Evolutionary conservation across 176 grass and related monocot genomes (phyloP).

Genomic region (Oryza meyeriana): DNA sequence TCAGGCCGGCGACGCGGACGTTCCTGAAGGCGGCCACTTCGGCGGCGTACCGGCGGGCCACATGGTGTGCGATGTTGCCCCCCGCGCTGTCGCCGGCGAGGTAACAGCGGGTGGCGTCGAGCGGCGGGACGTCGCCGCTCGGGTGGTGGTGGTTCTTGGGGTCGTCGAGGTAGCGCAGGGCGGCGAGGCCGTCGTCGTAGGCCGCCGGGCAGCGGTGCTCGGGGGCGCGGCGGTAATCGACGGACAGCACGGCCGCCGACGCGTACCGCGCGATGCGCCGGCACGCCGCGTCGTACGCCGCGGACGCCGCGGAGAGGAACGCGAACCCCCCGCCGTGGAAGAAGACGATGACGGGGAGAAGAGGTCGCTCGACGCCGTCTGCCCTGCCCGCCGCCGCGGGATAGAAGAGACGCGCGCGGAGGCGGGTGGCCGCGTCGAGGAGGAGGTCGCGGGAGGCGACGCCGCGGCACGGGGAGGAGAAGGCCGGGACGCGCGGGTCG

Average conservation of each 20-base stretch:
- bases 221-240: conserved; percentile 67
- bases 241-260: conserved; percentile 48
- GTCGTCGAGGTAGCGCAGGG: conserved; percentile 65
- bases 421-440: conserved; percentile 20
- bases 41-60: conserved; percentile 44
- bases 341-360: conserved; percentile 61
- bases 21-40: background rate
- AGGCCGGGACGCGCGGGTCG: conserved; percentile 35
- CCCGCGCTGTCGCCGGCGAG: conserved; percentile 79
- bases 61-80: conserved; percentile 72
- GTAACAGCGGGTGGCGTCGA: conserved; percentile 58
- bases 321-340: conserved; percentile 91
- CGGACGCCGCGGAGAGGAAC: conserved; percentile 59
- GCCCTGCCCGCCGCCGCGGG: background rate
- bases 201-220: conserved; percentile 62
- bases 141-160: conserved; percentile 1
- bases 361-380: background rate
- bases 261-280: conserved; percentile 48
- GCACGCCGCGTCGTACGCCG: conserved; percentile 55
- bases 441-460: conserved; percentile 51
- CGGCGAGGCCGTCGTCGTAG: conserved; percentile 68
- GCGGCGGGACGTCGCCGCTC: background rate
- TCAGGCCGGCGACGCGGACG: conserved; percentile 38
- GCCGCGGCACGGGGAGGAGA: conserved; percentile 40
- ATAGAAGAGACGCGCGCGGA: conserved; percentile 61